Evolutionary conservation across 192 early-diverging fungal genomes (phyloP), one percentile per base, ranked within the genome.

Genomic region (Podila epicladia): DNA sequence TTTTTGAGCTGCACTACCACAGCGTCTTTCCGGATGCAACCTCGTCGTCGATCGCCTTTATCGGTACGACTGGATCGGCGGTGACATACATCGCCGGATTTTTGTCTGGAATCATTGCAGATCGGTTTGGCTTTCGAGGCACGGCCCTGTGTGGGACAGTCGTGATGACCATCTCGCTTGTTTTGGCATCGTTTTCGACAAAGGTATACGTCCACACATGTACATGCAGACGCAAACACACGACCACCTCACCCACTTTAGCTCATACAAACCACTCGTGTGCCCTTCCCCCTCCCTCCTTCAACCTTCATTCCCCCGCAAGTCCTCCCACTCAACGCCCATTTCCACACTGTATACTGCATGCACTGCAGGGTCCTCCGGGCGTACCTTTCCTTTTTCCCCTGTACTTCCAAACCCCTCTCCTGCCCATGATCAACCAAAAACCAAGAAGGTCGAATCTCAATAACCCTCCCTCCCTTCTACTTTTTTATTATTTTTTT

Each of bases 121-220:
- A 85, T 53, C 59, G 63, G n/a, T 86, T 88, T 73, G 90, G 90
- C 3, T 88, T 83, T 62, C 69, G 85, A 33, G 67, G 72, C 38
- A 86, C 88, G 64, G 67, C 82, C 2, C 64, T 86, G 33, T 74
- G 72, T 29, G 91, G 91, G 3, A 82, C 77, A 13, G 58, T 86
- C 31, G 31, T 89, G 22, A 82, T 82, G 61, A 50, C 80, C 1
- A 38, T 72, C 2, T 75, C 83, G 24, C 70, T 88, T 17, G 53
- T 88, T 58, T 41, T 86, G 37, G 83, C 89, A 8, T 84, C 83
- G 28, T 86, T 88, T 62, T 77, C 84, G 12, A 82, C 64, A 4
- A 37, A 75, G 66, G 74, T 76, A 76, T 76, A 76, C 62, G 45
- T 68, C 26, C 66, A 58, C 4, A 45, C 41, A 17, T 45, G 41